Base-by-base conservation (phyloP, 2,329 filamentous ascomycete genomes). In the Raffaelea albimanens region DNA sequence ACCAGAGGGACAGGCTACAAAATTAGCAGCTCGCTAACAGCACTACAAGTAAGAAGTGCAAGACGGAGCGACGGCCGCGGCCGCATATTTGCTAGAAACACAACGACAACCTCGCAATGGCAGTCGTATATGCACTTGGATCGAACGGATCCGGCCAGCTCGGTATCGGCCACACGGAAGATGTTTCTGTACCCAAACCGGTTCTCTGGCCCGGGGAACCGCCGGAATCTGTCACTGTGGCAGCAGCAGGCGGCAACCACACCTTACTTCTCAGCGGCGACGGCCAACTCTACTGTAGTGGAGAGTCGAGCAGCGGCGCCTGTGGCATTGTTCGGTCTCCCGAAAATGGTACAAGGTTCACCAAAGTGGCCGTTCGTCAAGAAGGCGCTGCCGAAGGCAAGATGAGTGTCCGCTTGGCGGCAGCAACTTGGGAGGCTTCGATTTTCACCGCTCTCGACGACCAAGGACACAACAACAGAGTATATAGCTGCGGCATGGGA, bases 371-470 rank as follows among this genome's bases (percentile, higher is more conserved):
- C 47, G 56, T 65, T 31, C 49, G 68, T 13, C 57, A 62, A 14
- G 58, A 72, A n/a, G 55, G 57, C 25, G 62, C 56, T 41, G 56
- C 63, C 8, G 57, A 51, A n/a, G 51, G 53, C 8, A 40, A 53
- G 2, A 50, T 53, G 1, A 55, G 8, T 25, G 59, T 67, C 34
- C 65, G 57, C 54, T 65, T 72, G 43, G 69, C 84, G 43, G 79
- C 85, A 8, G 87, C 88, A 3, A 87, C 85, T 0, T 95, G 89
- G 89, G 82, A 85, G 55, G 80, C 82, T 7, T 84, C 83, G 0
- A 68, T 87, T 19, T 63, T 88, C 38, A 75, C 83, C 3, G 60
- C 69, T 7, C 62, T 64, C 20, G 72, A 79, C 52, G 56, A 56
- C 2, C 50, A 67, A 5, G 68, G 66, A 2, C 66, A 60, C 4